Percentiles rank a stretch among this genome's conserved stretches.
Evolutionary conservation across 148 eudicot genomes (phyloP).

Genomic region (Chenopodium quinoa): DNA sequence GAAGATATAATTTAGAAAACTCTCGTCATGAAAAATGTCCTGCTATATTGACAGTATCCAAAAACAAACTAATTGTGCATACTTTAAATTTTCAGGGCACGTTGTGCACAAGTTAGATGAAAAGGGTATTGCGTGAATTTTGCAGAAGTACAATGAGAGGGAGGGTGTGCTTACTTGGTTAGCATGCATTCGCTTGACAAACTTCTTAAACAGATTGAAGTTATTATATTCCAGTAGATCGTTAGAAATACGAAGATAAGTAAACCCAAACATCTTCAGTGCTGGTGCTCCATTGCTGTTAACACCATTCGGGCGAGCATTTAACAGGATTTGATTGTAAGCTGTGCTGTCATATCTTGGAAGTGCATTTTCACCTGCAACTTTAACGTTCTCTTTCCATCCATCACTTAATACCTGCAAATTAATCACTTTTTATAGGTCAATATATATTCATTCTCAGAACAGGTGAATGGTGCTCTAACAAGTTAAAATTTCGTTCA

Average conservation of each 20-base stretch:
- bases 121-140: too few species aligned
- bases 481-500: not conserved
- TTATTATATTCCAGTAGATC: slow-evolving; percentile 59
- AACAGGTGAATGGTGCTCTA: not conserved
- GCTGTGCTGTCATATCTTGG: slow-evolving; percentile 61
- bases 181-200: slow-evolving; percentile 88
- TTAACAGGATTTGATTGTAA: slow-evolving; percentile 69
- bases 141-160: not conserved
- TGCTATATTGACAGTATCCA: not conserved
- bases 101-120: too few species aligned
- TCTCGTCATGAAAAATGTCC: not conserved
- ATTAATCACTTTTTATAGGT: not conserved
- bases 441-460: not conserved
- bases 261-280: slow-evolving; percentile 72
- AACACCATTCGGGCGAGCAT: slow-evolving; percentile 60
- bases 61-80: not conserved
- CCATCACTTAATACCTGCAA: slow-evolving; percentile 62
- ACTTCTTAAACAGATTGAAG: slow-evolving; percentile 55
- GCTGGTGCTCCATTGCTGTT: slow-evolving; percentile 36
- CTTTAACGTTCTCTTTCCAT: slow-evolving; percentile 50
- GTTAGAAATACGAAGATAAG: slow-evolving; percentile 70
- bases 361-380: slow-evolving; percentile 88
- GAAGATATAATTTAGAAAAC: not conserved
- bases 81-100: too few species aligned
- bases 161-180: slow-evolving; percentile 39